Evolutionary conservation across 2,329 filamentous ascomycete species (phyloP).

Genomic region (Amauroascus niger): DNA sequence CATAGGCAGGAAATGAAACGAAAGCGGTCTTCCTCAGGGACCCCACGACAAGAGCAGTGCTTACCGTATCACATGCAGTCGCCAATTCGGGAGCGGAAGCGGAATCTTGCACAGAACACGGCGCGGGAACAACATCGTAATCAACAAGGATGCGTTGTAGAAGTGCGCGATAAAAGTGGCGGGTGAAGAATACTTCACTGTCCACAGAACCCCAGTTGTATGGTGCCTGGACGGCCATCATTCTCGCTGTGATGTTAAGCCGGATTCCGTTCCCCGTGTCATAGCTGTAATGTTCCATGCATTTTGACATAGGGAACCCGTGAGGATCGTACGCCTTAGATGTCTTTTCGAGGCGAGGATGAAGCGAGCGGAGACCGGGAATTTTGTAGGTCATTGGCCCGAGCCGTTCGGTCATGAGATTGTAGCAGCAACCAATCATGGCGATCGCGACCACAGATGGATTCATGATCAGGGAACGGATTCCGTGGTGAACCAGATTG

Average conservation of each 20-base stretch:
- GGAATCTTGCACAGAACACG: slow-evolving; percentile 25
- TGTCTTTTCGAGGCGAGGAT: slow-evolving; percentile 58
- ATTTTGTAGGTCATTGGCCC: slow-evolving; percentile 81
- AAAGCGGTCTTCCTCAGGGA: slow-evolving; percentile 75
- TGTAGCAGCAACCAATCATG: slow-evolving; percentile 97
- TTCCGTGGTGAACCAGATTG: slow-evolving; percentile 90
- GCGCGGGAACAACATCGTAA: slow-evolving; percentile 60
- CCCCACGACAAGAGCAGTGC: slow-evolving; percentile 77
- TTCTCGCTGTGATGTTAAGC: slow-evolving; percentile 89
- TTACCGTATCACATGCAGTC: slow-evolving; percentile 29
- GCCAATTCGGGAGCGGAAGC: slow-evolving; percentile 15
- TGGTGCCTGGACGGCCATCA: slow-evolving; percentile 97
- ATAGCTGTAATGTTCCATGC: slow-evolving; percentile 50
- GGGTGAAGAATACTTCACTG: slow-evolving; percentile 77
- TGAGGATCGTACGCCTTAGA: slow-evolving; percentile 70
- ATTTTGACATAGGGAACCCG: slow-evolving; percentile 84
- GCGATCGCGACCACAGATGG: slow-evolving; percentile 79
- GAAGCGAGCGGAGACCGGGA: slow-evolving; percentile 63
- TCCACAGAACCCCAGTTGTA: slow-evolving; percentile 79
- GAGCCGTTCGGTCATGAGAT: slow-evolving; percentile 81
- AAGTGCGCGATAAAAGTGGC: slow-evolving; percentile 85
- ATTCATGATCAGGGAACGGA: slow-evolving; percentile 77
- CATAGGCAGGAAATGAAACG: slow-evolving; percentile 62
- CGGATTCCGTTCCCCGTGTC: slow-evolving; percentile 54
- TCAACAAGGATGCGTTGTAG: slow-evolving; percentile 91